Percentiles rank a stretch among this genome's conserved stretches.
These are phyloP conservation scores for Claviceps maximensis DNA, from an alignment of 2,329 filamentous ascomycete species.

Conservation along the genomic window DNA sequence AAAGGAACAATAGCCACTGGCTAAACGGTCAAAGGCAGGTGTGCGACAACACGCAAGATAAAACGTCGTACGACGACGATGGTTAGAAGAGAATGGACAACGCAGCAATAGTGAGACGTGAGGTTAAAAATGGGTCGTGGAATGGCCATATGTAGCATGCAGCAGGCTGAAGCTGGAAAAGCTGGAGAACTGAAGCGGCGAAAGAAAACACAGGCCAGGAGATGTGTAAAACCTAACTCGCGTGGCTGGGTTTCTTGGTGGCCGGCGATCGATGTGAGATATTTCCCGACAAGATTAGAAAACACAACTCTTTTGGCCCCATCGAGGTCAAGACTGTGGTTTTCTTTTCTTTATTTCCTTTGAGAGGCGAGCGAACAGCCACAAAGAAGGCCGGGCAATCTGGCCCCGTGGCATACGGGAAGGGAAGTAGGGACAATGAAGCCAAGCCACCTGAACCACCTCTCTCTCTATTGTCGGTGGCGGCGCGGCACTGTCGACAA, in stretches of 20 bases:
- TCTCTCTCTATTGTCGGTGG: slow-evolving; percentile 4
- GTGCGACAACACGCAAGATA: slow-evolving; percentile 2
- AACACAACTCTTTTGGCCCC: not conserved
- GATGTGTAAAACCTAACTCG: not conserved
- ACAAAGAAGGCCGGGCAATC: not conserved
- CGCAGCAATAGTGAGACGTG: slow-evolving; percentile 5
- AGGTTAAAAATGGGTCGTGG: slow-evolving; percentile 6
- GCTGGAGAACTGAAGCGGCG: not conserved
- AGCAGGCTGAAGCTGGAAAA: not conserved
- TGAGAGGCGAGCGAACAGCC: not conserved
- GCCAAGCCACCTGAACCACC: not conserved
- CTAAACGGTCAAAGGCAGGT: not conserved
- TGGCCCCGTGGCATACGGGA: slow-evolving; percentile 1
- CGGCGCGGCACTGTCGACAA: slow-evolving; percentile 6
- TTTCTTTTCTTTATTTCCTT: not conserved
- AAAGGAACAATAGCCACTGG: not conserved
- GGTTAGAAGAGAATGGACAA: slow-evolving; percentile 1
- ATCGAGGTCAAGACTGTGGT: not conserved
- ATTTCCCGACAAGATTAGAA: not conserved
- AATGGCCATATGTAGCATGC: slow-evolving; percentile 11
- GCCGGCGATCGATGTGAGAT: not conserved
- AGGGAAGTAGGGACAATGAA: no score
- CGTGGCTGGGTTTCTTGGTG: not conserved
- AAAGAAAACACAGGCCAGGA: slow-evolving; percentile 1
- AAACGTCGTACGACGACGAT: not conserved